Base-by-base conservation (phyloP, 257 asterid genomes). In the Solanum virginianum region DNA sequence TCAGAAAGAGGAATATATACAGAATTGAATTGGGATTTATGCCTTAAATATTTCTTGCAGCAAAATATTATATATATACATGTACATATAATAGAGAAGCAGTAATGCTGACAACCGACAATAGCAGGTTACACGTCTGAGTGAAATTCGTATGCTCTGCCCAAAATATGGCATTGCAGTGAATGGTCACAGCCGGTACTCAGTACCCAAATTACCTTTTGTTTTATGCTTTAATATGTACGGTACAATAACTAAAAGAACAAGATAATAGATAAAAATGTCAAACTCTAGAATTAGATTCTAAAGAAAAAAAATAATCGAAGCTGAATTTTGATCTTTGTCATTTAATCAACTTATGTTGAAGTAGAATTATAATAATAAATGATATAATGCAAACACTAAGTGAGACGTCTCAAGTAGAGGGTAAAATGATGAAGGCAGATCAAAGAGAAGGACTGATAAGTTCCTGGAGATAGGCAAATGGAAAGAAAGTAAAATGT, bases 51-150 rank as follows among this genome's bases (percentile, higher is more conserved):
- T 36, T 15, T 8, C 15, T 6, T 13, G 82, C 82, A 84, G 84
- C 55, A 88, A 88, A 87, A 74, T 86, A 59, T 83, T 36, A 36
- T 36, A 36, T 36, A 36, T 36, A 36, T 36, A 36, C 41, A 36
- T 36, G 6, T 36, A 36, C 41, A 12, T 60, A 43, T 43, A 10
- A 54, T 69, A 8, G 79, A 26, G 26, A 80, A 85, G 24, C 88
- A 89, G 54, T 57, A 24, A 5, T 63, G 88, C 91, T 90, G 95
- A 91, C 91, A 94, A 88, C 86, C 74, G 90, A 87, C 90, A 88
- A 85, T 55, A 82, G 91, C 87, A 87, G 91, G 90, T 86, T 81
- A 87, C 91, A 92, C 86, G 83, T 65, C 84, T 88, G 91, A 72
- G 82, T 89, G 92, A 87, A 91, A 75, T 32, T 82, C 47, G 89